Conservation (phyloP, 495 filamentous ascomycete genomes). For the Astrothelium subdiscretum region DNA sequence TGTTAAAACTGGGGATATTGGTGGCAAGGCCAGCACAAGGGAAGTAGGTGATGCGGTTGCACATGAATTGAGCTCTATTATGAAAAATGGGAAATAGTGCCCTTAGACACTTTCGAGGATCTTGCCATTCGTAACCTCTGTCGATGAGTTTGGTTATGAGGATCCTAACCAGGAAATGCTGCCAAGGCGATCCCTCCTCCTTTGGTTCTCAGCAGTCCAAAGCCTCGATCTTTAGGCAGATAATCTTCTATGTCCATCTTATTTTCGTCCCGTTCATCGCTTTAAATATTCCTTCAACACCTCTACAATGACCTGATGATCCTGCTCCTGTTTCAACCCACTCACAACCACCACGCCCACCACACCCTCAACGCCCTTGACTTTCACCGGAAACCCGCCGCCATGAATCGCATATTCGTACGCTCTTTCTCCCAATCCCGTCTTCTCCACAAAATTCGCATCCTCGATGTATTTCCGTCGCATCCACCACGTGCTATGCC, state of each 20-base stretch:
- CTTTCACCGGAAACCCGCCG: slow-evolving; percentile 58
- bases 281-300: slow-evolving; percentile 38
- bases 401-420: slow-evolving; percentile 65
- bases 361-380: slow-evolving; percentile 57
- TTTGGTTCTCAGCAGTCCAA: neutral
- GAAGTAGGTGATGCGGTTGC: slow-evolving; percentile 78
- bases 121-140: too few relatives aligned
- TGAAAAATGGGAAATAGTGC: slow-evolving; percentile 22
- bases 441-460: slow-evolving; percentile 44
- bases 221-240: too few relatives aligned
- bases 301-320: slow-evolving; percentile 63
- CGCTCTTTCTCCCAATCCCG: slow-evolving; percentile 40
- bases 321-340: slow-evolving; percentile 65
- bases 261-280: neutral
- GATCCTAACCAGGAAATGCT: too few relatives aligned
- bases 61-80: slow-evolving; percentile 48
- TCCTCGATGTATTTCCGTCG: slow-evolving; percentile 45
- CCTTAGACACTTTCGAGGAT: too few relatives aligned
- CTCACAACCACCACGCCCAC: slow-evolving; percentile 64
- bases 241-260: neutral
- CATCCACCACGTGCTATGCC: slow-evolving; percentile 55
- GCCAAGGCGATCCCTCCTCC: neutral
- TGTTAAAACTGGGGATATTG: slow-evolving; percentile 66
- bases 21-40: slow-evolving; percentile 56
- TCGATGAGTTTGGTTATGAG: too few relatives aligned